Percentiles rank a stretch among this genome's conserved stretches.
Conservation (phyloP, 768 basidiomycete species). For the Termitomyces sp. region DNA sequence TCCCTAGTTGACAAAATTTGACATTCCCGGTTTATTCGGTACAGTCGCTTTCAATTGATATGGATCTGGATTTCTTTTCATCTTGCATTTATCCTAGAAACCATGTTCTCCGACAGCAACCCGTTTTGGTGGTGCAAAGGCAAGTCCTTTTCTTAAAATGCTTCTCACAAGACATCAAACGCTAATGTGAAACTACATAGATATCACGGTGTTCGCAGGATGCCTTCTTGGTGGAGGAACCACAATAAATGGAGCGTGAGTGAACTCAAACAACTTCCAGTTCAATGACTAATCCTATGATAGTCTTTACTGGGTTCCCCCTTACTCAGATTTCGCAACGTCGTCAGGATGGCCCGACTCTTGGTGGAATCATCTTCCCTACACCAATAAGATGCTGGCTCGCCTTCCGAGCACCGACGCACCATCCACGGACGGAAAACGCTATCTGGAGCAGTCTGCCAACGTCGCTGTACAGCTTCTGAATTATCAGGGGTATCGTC, state of each 20-base stretch:
- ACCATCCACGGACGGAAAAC: constrained; percentile 57
- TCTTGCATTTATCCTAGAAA: constrained; percentile 30
- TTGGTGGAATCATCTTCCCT: constrained; percentile 51
- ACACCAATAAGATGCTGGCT: constrained; percentile 43
- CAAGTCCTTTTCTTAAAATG: constrained; percentile 10
- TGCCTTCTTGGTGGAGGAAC: constrained; percentile 64
- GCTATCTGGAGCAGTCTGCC: constrained; percentile 51
- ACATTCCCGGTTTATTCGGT: constrained; percentile 59
- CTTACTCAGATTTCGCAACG: constrained; percentile 47
- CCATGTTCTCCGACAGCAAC: constrained; percentile 57
- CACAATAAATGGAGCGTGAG: constrained; percentile 61
- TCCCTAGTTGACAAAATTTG: constrained; percentile 58
- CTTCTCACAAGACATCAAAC: background rate
- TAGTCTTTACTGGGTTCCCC: constrained; percentile 53
- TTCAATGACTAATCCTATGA: background rate
- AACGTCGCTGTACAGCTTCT: constrained; percentile 43
- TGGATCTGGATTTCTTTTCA: too few species aligned
- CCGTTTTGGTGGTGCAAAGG: constrained; percentile 67
- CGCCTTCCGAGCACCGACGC: constrained; percentile 55
- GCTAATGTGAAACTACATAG: constrained; percentile 21
- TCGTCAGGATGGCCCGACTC: constrained; percentile 49
- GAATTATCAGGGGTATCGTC: constrained; percentile 43
- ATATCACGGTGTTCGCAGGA: constrained; percentile 60
- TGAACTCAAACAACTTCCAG: background rate
- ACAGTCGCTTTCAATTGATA: background rate